These are phyloP conservation scores for Diplotaxis tenuifolia DNA, from an alignment of 345 rosid species.

Conservation along the genomic window DNA sequence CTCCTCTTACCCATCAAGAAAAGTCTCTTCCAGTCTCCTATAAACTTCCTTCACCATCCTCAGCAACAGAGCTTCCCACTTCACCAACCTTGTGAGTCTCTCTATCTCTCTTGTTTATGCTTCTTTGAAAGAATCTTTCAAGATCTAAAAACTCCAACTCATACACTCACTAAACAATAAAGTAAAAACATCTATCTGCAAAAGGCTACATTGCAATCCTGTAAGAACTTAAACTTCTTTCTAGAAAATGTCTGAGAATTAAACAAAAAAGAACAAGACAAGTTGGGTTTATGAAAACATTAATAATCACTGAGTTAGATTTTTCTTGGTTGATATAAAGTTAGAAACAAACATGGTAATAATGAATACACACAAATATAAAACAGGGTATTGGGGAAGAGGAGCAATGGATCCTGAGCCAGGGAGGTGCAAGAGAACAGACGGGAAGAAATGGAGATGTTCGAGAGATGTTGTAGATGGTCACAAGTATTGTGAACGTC, in stretches of 20 bases:
- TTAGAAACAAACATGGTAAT: background rate
- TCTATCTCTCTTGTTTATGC: background rate
- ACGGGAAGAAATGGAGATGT: constrained; percentile 96
- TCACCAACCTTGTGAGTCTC: constrained; percentile 23
- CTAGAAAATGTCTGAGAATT: background rate
- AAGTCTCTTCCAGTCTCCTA: constrained; percentile 44
- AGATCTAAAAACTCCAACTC: constrained; percentile 17
- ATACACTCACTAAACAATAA: constrained; percentile 1
- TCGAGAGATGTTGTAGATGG: constrained; percentile 77
- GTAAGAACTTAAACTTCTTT: background rate
- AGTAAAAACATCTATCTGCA: background rate
- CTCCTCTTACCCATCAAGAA: constrained; percentile 61
- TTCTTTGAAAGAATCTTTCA: constrained; percentile 13
- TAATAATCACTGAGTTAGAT: background rate
- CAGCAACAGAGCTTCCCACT: constrained; percentile 32
- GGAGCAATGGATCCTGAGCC: constrained; percentile 72
- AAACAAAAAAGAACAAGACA: background rate
- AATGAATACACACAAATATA: background rate
- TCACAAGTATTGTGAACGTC: constrained; percentile 93
- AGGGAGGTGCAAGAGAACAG: constrained; percentile 79
- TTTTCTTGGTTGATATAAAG: background rate
- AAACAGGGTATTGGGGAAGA: constrained; percentile 53
- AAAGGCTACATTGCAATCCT: background rate
- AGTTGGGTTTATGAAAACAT: background rate
- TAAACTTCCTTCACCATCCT: constrained; percentile 42